These are phyloP conservation scores for Neurospora sublineolata DNA, from an alignment of 495 filamentous ascomycete genomes.

Conservation along the genomic window DNA sequence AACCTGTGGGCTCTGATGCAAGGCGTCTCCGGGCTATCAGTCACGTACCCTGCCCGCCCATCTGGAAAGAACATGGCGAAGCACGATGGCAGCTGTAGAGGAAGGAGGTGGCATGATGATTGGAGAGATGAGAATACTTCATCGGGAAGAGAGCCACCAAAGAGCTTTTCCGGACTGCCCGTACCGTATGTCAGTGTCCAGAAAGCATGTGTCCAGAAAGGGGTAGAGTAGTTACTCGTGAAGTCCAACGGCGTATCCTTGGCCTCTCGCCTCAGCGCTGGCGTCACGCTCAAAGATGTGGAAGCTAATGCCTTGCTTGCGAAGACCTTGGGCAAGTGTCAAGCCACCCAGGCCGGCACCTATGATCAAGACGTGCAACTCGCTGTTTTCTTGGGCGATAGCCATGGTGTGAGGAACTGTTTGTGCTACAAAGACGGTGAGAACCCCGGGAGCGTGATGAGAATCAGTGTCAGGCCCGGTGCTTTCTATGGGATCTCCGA, in stretches of 20 bases:
- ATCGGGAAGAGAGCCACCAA: slow-evolving; percentile 13
- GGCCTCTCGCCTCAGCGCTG: slow-evolving; percentile 21
- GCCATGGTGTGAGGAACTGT: not conserved
- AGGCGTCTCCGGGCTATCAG: slow-evolving; percentile 18
- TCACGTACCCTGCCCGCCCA: slow-evolving; percentile 5
- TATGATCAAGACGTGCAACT: slow-evolving; percentile 15
- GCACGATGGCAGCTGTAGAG: slow-evolving; percentile 37
- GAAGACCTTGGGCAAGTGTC: slow-evolving; percentile 30
- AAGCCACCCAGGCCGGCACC: slow-evolving; percentile 27
- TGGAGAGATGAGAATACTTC: slow-evolving; percentile 5
- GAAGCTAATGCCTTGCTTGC: slow-evolving; percentile 39
- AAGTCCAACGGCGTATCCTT: slow-evolving; percentile 45
- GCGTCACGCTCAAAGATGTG: slow-evolving; percentile 40
- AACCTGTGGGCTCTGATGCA: slow-evolving; percentile 38
- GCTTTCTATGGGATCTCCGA: not conserved
- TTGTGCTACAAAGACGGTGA: not conserved
- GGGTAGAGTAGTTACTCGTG: slow-evolving; percentile 36
- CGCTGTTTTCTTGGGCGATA: not conserved
- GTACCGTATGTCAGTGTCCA: not conserved
- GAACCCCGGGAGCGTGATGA: not conserved
- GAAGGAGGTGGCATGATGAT: slow-evolving; percentile 22
- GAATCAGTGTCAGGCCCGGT: not conserved
- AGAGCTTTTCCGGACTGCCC: slow-evolving; percentile 20
- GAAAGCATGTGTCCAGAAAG: not conserved
- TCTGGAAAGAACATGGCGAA: slow-evolving; percentile 20